Evolutionary conservation across 345 rosid genomes (phyloP), one percentile per base, ranked within the genome.

Genomic region (Aquilaria sinensis): DNA sequence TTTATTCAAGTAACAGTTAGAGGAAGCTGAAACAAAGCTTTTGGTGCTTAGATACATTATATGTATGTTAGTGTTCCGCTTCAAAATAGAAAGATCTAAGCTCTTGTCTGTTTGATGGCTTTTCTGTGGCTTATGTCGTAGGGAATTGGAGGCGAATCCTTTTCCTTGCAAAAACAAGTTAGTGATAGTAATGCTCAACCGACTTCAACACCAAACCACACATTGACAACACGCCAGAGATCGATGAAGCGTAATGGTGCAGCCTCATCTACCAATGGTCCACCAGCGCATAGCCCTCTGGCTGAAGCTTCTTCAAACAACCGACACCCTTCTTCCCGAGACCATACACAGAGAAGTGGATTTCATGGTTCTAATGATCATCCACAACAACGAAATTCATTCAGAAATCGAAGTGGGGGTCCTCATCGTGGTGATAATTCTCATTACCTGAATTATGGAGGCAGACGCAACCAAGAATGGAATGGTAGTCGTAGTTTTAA

Each of bases 391-490:
- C 92, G 88, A 47, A 88, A 74, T 74, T 80, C 94, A 3, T 78
- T 75, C 62, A 81, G 88, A 73, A 80, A 67, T 70, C 96, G 84
- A 32, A 83, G 83, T 69, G 64, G 79, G 30, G 80, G 81, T 13
- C 68, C 68, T 8, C 81, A 82, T 76, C 80, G 84, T 43, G 83
- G 78, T 51, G 80, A 82, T 72, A 83, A 86, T 71, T 82, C 85
- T 64, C 89, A 85, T 68, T 81, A 86, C 74, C 86, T 83, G 53
- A 81, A 53, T 74, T 84, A 84, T 70, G 87, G 90, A 56, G 79
- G 84, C 59, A 80, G 96, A 74, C 93, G 90, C 47, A 89, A 78
- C 74, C 87, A 74, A 34, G 83, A 77, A 47, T 86, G 92, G 99
- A 78, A 72, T 74, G 8, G 58, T 69, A 79, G 76, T 62, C 77